Evolutionary conservation across 768 basidiomycete genomes (phyloP).

Genomic region (Piloderma croceum): DNA sequence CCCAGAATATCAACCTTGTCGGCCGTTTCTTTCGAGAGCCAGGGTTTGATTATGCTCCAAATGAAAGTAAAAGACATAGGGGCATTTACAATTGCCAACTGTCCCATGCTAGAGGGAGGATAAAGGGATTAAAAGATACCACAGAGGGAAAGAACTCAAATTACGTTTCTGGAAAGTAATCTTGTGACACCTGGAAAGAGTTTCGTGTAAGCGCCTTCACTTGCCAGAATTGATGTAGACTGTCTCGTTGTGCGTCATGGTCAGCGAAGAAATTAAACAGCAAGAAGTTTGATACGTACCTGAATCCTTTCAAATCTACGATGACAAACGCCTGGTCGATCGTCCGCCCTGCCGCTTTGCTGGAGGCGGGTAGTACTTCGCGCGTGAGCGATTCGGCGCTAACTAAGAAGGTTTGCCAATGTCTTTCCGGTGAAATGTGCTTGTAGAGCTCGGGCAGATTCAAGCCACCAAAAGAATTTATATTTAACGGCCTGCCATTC

Average conservation of each 20-base stretch:
- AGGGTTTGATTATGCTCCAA: slow-evolving; percentile 63
- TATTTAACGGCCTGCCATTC: slow-evolving; percentile 68
- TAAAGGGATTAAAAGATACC: not conserved
- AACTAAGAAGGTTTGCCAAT: slow-evolving; percentile 60
- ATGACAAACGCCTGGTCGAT: slow-evolving; percentile 56
- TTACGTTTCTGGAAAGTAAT: slow-evolving; percentile 75
- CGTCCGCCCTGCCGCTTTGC: slow-evolving; percentile 44
- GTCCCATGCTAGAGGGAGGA: slow-evolving; percentile 52
- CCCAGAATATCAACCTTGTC: slow-evolving; percentile 66
- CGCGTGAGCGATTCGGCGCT: slow-evolving; percentile 59
- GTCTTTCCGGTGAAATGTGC: slow-evolving; percentile 50
- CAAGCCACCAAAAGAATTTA: slow-evolving; percentile 58
- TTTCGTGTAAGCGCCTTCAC: slow-evolving; percentile 57
- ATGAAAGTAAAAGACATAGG: slow-evolving; percentile 69
- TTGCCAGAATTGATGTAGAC: slow-evolving; percentile 69
- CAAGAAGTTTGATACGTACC: slow-evolving; percentile 33
- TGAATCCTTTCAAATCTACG: slow-evolving; percentile 66
- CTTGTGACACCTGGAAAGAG: slow-evolving; percentile 72
- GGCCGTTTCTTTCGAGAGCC: slow-evolving; percentile 68
- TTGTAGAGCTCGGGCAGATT: slow-evolving; percentile 54
- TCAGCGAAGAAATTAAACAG: not conserved
- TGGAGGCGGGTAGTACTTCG: slow-evolving; percentile 63
- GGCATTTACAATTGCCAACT: slow-evolving; percentile 66
- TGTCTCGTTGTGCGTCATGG: slow-evolving; percentile 17
- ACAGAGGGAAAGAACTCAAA: slow-evolving; percentile 12